Base-by-base conservation (phyloP, 441 rosid species). In the Caryocar brasiliense region DNA sequence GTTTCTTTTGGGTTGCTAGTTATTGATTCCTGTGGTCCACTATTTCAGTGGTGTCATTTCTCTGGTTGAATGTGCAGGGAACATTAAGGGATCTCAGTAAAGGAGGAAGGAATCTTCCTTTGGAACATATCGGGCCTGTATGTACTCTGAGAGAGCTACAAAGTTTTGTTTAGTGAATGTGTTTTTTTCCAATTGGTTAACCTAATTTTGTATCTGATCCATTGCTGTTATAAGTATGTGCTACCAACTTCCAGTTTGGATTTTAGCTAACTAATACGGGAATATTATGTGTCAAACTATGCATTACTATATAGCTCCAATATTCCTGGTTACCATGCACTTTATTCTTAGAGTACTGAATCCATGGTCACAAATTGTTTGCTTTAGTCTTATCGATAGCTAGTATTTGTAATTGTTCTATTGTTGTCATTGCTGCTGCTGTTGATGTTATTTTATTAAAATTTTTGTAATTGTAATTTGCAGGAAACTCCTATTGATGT, bases 71-170 rank as follows among this genome's bases (percentile, higher is more conserved):
- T 67, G 7, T 56, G 63, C 74, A 80, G 92, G 87, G 87, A 62
- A 83, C 83, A 34, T 51, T 83, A 47, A 73, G 87, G 62, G 80
- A 80, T 64, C 83, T 83, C 57, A 76, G 73, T 53, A 83, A 76
- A 70, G 86, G 91, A 35, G 87, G 70, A 57, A 80, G 79, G 64
- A 78, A 38, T 51, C 62, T 65, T 58, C 62, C 76, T 28, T 4
- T 45, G 20, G 85, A 80, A 40, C 77, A 72, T 47, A 65, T 49
- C 15, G 83, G 78, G 40, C 74, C 75, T 44, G 87, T 80, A 80
- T 52, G 76, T 70, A 28, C 42, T 24, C 37, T 25, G 8, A 51
- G 42, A 28, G 10, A 30, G 10, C 17, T 51, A 38, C 39, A 22
- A 14, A 37, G 19, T 50, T 54, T 27, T 30, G 13, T 29, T 64